Base-by-base conservation (phyloP, 2,329 filamentous ascomycete genomes). In the Fusarium verrucosum region DNA sequence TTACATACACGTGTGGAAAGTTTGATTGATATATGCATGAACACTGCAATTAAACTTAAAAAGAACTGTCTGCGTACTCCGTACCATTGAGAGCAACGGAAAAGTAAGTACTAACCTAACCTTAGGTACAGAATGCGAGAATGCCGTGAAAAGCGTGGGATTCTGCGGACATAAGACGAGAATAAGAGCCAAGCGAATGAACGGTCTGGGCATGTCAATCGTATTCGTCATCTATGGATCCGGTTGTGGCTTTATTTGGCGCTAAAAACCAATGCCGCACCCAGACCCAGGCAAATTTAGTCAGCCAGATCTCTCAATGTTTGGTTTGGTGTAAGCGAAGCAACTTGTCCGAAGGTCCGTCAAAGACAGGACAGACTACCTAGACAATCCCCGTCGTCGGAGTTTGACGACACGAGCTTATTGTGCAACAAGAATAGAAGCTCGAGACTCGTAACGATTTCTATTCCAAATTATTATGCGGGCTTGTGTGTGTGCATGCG, bases 181-280 rank as follows among this genome's bases (percentile, higher is more conserved):
- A 53, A 54, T 60, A 55, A 22, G 13, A n/a, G 8, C 11, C 36
- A 17, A n/a, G n/a, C n/a, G n/a, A n/a, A n/a, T n/a, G n/a, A 40
- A 47, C 11, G 36, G 25, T 43, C 36, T 28, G 43, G 40, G 56
- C 25, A 49, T 46, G 28, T 41, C 44, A 35, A 43, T 62, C 43
- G 50, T 62, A 62, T 66, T 66, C 62, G 62, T 66, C 62, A 66
- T 66, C 36, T 16, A 38, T 57, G 45, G 43, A 20, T 23, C 45
- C 36, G 13, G 53, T 58, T 22, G 57, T 51, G 62, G 46, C 62
- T 51, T 62, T 62, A 42, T 44, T 44, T 22, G n/a, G 55, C 62
- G 57, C 62, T 65, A 65, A 62, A n/a, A 60, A 60, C 33, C 23
- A 42, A 40, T 61, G 47, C 56, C 46, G 46, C 32, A 22, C 32